Conservation (phyloP, 1,284 basidiomycete genomes). For the Trichosporon inkin region DNA sequence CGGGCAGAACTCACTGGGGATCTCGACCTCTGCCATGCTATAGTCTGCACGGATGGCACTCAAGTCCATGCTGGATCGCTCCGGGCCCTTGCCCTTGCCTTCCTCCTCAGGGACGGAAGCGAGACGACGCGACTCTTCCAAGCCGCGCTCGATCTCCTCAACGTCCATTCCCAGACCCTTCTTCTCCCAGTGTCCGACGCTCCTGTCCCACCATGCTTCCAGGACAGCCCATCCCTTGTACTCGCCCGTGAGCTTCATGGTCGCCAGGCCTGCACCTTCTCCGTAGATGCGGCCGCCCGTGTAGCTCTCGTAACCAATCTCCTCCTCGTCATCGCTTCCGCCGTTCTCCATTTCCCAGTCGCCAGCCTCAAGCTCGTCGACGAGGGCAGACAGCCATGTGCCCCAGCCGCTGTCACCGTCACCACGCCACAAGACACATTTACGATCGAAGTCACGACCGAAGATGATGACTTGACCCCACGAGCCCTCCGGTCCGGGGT, state of each 20-base stretch:
- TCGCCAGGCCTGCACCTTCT: slow-evolving; percentile 56
- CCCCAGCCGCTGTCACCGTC: slow-evolving; percentile 93
- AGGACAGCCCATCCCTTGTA: slow-evolving; percentile 85
- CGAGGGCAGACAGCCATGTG: slow-evolving; percentile 86
- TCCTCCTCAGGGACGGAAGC: slow-evolving; percentile 26
- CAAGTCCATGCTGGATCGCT: slow-evolving; percentile 14
- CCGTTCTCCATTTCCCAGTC: slow-evolving; percentile 71
- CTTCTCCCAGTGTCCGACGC: slow-evolving; percentile 76
- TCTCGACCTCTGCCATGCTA: slow-evolving; percentile 36
- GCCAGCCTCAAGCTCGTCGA: slow-evolving; percentile 85
- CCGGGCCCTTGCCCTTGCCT: slow-evolving; percentile 32
- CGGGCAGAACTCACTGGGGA: slow-evolving; percentile 37
- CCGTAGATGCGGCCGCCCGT: slow-evolving; percentile 69
- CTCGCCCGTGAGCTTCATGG: slow-evolving; percentile 66
- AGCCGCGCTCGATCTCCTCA: slow-evolving; percentile 43
- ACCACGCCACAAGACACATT: slow-evolving; percentile 87
- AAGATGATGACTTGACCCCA: slow-evolving; percentile 95
- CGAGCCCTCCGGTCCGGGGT: slow-evolving; percentile 69
- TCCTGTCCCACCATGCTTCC: slow-evolving; percentile 84
- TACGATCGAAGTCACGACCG: slow-evolving; percentile 95
- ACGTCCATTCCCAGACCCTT: slow-evolving; percentile 61
- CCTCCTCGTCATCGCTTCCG: slow-evolving; percentile 58
- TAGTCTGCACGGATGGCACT: slow-evolving; percentile 32
- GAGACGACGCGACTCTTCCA: slow-evolving; percentile 38
- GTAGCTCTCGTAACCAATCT: slow-evolving; percentile 80